Base-by-base conservation (phyloP, 192 early-diverging fungal genomes). In the Rhizoclosmatium globosum region DNA sequence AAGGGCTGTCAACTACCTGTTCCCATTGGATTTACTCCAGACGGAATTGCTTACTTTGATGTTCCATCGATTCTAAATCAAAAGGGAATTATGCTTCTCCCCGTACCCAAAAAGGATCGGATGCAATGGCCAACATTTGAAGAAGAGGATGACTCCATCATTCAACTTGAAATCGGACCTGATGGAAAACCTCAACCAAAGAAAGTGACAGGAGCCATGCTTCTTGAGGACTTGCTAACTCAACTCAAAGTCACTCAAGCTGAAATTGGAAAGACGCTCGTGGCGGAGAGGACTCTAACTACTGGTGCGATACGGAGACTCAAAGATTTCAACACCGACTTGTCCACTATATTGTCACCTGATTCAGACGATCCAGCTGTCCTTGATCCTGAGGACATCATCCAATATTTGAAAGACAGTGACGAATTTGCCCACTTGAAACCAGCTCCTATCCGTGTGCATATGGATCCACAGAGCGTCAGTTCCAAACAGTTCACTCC, bases 31-130 rank as follows among this genome's bases (percentile, higher is more conserved):
- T 91, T 84, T 68, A 91, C 90, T 9, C 47, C 81, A 3, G 87
- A 90, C 60, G 90, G 90, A 7, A 89, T 91, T 48, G 80, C 87
- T 2, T 91, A 83, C 73, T 91, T 90, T 79, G 90, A 91, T 65
- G 83, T 91, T 44, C 82, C 86, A 9, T 78, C 86, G 3, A 56
- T 91, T 38, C 79, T 90, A 76, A 83, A 84, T 47, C 85, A 86
- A 47, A 85, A 81, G 13, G 88, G 88, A 38, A 77, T 83, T 1
- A 84, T 89, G 82, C 76, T 85, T 7, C 61, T 87, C 3, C 84
- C 85, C 1, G 44, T 78, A n/a, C 77, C 79, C 17, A 47, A 57
- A 60, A 58, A 79, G 38, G 74, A 68, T 59, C 77, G 76, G n/a
- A 69, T 58, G 15, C 73, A 68, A 44, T 87, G 86, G 84, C 82